Base-by-base conservation (phyloP, 345 rosid genomes). In the Eucalyptus albens region DNA sequence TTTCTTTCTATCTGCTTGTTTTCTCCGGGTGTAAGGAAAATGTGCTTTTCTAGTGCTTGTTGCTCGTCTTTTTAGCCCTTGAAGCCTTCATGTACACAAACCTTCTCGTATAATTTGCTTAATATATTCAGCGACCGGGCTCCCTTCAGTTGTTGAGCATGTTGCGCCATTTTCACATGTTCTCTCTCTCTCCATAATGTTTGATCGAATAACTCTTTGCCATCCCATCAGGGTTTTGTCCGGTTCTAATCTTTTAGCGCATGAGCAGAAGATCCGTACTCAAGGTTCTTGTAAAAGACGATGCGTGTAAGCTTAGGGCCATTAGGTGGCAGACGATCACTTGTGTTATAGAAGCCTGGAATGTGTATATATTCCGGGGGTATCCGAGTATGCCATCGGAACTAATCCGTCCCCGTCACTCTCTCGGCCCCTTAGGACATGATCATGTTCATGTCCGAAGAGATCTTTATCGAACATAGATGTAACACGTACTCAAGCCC, bases 61-160 rank as follows among this genome's bases (percentile, higher is more conserved):
- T 0, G 7, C 7, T n/a, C 0, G 37, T 15, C 37, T 15, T 11
- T 15, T n/a, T 65, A 65, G 72, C 5, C 72, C 2, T 15, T 7
- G 37, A 65, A 14, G 26, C 26, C 72, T 1, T 15, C 33, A 4
- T 4, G 10, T 29, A 29, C 72, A 29, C 19, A 29, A 14, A 62
- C 33, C 33, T 2, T 4, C 5, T 7, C 0, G 16, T n/a, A 10
- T 21, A 22, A 56, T 56, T 37, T 37, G 6, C 12, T 22, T 2
- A 56, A 24, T 62, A 15, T 65, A 2, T 7, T 65, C 6, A 65
- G 77, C 19, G 37, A 8, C 15, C 40, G 37, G 33, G 1, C 77
- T 33, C 11, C 21, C 37, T n/a, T n/a, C 2, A 7, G 77, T 16
- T 65, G 77, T n/a, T 65, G 11, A 7, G 11, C 77, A 15, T 7